These are phyloP conservation scores for Neocallimastix lanati DNA, from an alignment of 192 early-diverging fungal species.

Conservation along the genomic window DNA sequence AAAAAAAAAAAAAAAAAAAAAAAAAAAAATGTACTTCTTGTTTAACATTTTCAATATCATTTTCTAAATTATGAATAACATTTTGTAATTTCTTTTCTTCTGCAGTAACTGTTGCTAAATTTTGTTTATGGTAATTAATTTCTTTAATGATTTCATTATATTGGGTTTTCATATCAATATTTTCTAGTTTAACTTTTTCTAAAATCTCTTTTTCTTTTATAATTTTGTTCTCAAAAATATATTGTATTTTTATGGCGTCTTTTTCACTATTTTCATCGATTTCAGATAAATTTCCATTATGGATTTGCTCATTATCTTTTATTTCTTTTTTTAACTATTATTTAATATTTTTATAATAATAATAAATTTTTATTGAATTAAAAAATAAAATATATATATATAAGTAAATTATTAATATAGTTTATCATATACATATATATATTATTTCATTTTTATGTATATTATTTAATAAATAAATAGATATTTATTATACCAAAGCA, in stretches of 20 bases:
- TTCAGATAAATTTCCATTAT: conserved; percentile 5
- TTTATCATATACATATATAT: no score
- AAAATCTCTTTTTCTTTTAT: conserved; percentile 18
- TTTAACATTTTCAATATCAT: conserved; percentile 25
- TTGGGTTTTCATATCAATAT: conserved; percentile 15
- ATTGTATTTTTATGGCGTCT: conserved; percentile 20
- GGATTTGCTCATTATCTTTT: not conserved
- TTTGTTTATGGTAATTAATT: conserved; percentile 30
- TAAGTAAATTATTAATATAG: no score
- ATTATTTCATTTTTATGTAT: no score
- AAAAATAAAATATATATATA: no score
- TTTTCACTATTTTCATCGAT: conserved; percentile 20
- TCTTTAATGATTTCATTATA: conserved; percentile 16
- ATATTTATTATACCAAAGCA: not conserved
- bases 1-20: not conserved
- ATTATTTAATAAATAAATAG: no score
- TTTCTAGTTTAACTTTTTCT: conserved; percentile 18
- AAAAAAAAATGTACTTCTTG: conserved; percentile 15
- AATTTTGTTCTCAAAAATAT: conserved; percentile 21
- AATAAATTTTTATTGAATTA: no score
- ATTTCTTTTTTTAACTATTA: not conserved
- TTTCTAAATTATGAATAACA: conserved; percentile 24
- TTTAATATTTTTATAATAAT: no score
- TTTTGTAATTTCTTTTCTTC: conserved; percentile 19
- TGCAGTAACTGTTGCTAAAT: conserved; percentile 13